These are phyloP conservation scores for Decorospora gaudefroyi DNA, from an alignment of 2,329 filamentous ascomycete species.

Conservation along the genomic window DNA sequence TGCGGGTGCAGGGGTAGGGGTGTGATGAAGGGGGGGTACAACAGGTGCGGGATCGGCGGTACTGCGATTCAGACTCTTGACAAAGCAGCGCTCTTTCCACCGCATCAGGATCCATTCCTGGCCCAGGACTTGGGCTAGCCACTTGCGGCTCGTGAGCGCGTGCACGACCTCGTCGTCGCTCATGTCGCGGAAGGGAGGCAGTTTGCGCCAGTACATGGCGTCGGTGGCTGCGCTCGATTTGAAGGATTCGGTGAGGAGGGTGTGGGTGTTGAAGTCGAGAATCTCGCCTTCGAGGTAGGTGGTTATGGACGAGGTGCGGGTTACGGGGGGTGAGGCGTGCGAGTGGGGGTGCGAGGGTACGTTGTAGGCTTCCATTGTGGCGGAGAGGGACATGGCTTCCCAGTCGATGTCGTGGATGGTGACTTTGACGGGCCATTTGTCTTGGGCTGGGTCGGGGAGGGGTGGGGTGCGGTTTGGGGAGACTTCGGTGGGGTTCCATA, in stretches of 20 bases:
- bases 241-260: slow-evolving; percentile 58
- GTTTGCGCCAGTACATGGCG: slow-evolving; percentile 55
- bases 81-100: slow-evolving; percentile 60
- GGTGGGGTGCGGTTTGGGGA: slow-evolving; percentile 29
- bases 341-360: slow-evolving; percentile 57
- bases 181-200: slow-evolving; percentile 51
- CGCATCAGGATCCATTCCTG: slow-evolving; percentile 61
- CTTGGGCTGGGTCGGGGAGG: slow-evolving; percentile 50
- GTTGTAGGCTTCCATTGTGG: slow-evolving; percentile 72
- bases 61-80: slow-evolving; percentile 40
- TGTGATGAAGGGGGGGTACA: too few relatives aligned
- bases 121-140: slow-evolving; percentile 42
- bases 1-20: neutral
- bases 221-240: slow-evolving; percentile 52
- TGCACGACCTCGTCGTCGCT: slow-evolving; percentile 50
- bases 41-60: slow-evolving; percentile 20
- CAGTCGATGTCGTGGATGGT: slow-evolving; percentile 66
- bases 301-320: slow-evolving; percentile 57
- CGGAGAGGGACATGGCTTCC: slow-evolving; percentile 64
- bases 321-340: slow-evolving; percentile 25
- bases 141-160: slow-evolving; percentile 50
- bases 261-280: slow-evolving; percentile 61
- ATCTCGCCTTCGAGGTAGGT: slow-evolving; percentile 72
- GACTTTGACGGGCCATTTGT: slow-evolving; percentile 70
- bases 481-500: slow-evolving; percentile 41